Base-by-base conservation (phyloP, 331 rosid genomes). In the Prunus yedoensis region DNA sequence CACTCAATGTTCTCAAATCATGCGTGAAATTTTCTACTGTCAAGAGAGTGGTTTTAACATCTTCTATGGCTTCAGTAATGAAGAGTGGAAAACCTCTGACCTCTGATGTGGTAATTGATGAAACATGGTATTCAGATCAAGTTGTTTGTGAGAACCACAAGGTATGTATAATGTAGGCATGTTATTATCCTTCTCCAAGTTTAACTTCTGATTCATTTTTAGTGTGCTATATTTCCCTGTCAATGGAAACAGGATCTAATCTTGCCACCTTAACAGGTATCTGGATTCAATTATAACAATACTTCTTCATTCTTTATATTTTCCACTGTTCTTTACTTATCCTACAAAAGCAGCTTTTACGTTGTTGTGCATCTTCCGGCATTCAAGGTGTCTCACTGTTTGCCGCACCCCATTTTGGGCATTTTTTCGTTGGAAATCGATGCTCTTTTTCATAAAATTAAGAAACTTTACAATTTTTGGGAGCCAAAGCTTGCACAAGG, bases 61-160 rank as follows among this genome's bases (percentile, higher is more conserved):
- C 93, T 58, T 86, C 89, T 21, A 6, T 77, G 7, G 85, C 83
- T 54, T 23, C 94, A 51, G 85, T 87, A 77, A 0, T 14, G 9
- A 9, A 0, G 23, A 79, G 45, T 30, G 79, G 79, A 76, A 84
- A 20, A 52, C 88, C 89, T 66, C 46, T 43, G 21, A 77, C 76
- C 10, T 81, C 89, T 3, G 90, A 87, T 60, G 82, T 77, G 5
- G 68, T 83, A 6, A 64, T 87, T 60, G 91, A 87, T 49, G 91
- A 87, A 78, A 85, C 88, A 16, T 89, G 91, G 86, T 87, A 87
- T 83, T 83, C 94, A 3, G 47, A 83, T 73, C 79, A 78, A 38
- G 69, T 45, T 53, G 0, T 76, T n/a, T 84, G 87, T 50, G 30
- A 74, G 70, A 71, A 80, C 10, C 70, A 58, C 50, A 10, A 82